These are phyloP conservation scores for Diplocarpon rosae DNA, from an alignment of 2,329 filamentous ascomycete genomes.

Conservation along the genomic window DNA sequence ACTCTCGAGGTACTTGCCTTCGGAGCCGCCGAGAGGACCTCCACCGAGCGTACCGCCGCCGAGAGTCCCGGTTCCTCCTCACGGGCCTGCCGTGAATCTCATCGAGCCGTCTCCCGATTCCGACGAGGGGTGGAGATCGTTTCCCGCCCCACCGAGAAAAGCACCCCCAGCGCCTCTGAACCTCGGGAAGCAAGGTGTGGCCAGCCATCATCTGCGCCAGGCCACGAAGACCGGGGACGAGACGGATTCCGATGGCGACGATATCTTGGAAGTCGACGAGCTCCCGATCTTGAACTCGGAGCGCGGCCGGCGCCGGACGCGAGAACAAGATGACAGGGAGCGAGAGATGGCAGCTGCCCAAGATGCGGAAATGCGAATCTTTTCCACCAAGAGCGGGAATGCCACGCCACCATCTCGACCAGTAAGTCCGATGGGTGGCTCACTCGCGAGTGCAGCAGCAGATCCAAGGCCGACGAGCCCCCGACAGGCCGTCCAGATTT, in stretches of 20 bases:
- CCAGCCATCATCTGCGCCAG: constrained; percentile 34
- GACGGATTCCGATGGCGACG: constrained; percentile 75
- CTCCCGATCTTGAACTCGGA: constrained; percentile 38
- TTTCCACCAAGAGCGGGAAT: constrained; percentile 61
- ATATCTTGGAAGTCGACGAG: constrained; percentile 60
- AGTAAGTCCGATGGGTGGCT: constrained; percentile 33
- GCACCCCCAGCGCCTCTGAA: constrained; percentile 77
- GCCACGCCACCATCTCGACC: constrained; percentile 35
- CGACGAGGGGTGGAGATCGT: constrained; percentile 39
- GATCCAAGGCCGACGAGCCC: constrained; percentile 32
- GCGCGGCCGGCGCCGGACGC: constrained; percentile 70
- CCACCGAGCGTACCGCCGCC: constrained; percentile 23
- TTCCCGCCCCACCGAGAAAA: constrained; percentile 59
- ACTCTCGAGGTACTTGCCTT: constrained; percentile 42
- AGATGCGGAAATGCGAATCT: constrained; percentile 59
- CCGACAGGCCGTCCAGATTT: constrained; percentile 26
- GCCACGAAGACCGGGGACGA: constrained; percentile 41
- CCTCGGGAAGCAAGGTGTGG: constrained; percentile 38
- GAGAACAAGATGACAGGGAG: constrained; percentile 76
- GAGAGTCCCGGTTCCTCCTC: constrained; percentile 17
- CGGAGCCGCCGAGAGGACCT: constrained; percentile 30
- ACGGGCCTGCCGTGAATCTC: constrained; percentile 27
- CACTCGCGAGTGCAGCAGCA: constrained; percentile 13
- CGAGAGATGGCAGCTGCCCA: constrained; percentile 57
- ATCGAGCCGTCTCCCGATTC: constrained; percentile 30